Conservation (phyloP, 331 rosid species). For the Acacia concinna region DNA sequence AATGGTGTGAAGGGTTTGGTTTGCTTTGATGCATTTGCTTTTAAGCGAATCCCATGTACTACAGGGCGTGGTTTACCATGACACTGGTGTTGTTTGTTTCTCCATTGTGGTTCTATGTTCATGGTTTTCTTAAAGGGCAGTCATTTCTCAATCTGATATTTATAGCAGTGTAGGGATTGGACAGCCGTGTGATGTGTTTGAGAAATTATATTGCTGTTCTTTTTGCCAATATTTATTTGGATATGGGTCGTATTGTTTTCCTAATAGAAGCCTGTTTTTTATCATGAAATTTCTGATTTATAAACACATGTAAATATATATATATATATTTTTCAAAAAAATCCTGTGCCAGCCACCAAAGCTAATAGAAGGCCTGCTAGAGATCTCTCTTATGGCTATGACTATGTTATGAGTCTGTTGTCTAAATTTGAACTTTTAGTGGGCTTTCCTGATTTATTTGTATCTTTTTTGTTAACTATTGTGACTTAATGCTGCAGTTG, state of each 20-base stretch:
- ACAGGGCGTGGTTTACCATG: no score
- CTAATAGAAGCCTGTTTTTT: not conserved
- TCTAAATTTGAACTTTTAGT: not conserved
- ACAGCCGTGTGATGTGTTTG: not conserved
- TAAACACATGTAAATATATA: no score
- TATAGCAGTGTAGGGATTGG: not conserved
- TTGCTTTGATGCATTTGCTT: no score
- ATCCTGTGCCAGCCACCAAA: not conserved
- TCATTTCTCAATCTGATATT: not conserved
- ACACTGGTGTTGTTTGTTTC: no score
- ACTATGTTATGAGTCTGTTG: not conserved
- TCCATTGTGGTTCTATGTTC: not conserved
- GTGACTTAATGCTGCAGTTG: slow-evolving; percentile 57
- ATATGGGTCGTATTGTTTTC: not conserved
- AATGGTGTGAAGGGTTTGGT: not conserved
- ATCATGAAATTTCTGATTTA: no score
- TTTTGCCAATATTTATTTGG: not conserved
- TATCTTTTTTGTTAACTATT: slow-evolving; percentile 6
- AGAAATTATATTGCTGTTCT: not conserved
- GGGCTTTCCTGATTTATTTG: not conserved
- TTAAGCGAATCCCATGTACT: no score
- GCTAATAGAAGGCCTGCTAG: not conserved
- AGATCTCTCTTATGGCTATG: not conserved
- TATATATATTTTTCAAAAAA: no score
- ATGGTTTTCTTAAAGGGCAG: not conserved